phyloP scores from a whole-genome alignment of 805 yeast species.

The Ogataea nakhonphanomensis region DNA sequence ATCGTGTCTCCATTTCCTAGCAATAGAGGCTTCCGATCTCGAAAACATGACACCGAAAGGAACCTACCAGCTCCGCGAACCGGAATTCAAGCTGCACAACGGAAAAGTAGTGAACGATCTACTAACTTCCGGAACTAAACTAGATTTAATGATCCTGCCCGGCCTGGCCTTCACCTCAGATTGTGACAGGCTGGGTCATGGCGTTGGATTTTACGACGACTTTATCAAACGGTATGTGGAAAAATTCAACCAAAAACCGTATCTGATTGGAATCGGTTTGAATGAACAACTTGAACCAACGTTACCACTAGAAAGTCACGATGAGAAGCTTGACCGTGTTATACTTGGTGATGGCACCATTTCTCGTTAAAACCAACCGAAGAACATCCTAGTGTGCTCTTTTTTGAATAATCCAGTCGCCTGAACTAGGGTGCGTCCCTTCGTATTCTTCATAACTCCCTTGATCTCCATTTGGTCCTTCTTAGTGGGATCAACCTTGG shows the following conservation, averaged over 20 bases:
- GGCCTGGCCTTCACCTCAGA: constrained; percentile 71
- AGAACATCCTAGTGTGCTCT: constrained; percentile 5
- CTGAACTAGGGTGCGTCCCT: constrained; percentile 54
- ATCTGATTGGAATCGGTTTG: constrained; percentile 62
- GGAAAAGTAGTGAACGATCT: constrained; percentile 21
- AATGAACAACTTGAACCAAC: constrained; percentile 51
- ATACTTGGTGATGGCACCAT: constrained; percentile 35
- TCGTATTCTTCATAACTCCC: constrained; percentile 50
- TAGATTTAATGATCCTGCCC: constrained; percentile 78
- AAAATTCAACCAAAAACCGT: constrained; percentile 35
- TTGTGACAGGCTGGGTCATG: constrained; percentile 73
- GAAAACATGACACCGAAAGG: constrained; percentile 59
- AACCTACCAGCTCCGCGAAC: constrained; percentile 64
- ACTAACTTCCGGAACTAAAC: constrained; percentile 12
- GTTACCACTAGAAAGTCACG: constrained; percentile 54
- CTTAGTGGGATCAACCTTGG: constrained; percentile 34
- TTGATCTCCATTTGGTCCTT: constrained; percentile 41
- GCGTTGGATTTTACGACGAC: constrained; percentile 90
- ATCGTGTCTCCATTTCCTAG: constrained; percentile 55
- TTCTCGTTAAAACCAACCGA: constrained; percentile 1
- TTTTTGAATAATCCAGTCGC: constrained; percentile 46
- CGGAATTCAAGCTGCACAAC: constrained; percentile 32
- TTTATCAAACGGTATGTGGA: constrained; percentile 50
- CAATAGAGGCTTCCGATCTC: constrained; percentile 44
- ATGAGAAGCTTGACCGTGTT: constrained; percentile 54